A percentile compares a stretch with the other conserved stretches of the same genome.
These are phyloP conservation scores for Coemansia brasiliensis DNA, from an alignment of 192 early-diverging fungal species.

Conservation along the genomic window DNA sequence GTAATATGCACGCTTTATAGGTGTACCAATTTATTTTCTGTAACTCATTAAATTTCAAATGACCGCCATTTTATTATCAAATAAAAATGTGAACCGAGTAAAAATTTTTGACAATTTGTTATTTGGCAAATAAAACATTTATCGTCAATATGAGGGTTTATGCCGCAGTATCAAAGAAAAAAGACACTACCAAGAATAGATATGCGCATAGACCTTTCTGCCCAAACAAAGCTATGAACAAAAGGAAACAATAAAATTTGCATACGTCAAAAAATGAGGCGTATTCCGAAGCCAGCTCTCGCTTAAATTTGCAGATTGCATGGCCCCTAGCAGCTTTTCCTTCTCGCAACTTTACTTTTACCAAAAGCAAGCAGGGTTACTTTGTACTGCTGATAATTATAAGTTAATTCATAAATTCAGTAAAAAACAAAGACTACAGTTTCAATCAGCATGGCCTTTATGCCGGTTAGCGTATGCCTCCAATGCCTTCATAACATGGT, in stretches of 20 bases:
- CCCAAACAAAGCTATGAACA: conserved; percentile 2
- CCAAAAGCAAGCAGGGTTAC: conserved; percentile 3
- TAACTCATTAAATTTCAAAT: background rate
- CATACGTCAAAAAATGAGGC: conserved; percentile 13
- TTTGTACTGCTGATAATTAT: background rate
- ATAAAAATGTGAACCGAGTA: background rate
- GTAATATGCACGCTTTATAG: background rate
- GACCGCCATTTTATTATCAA: conserved; percentile 1
- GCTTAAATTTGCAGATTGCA: conserved; percentile 44
- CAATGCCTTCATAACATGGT: conserved; percentile 35
- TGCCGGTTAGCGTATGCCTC: conserved; percentile 24
- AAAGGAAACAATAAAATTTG: conserved; percentile 6
- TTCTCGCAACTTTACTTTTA: conserved; percentile 3
- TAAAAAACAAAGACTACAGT: background rate
- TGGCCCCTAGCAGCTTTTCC: background rate
- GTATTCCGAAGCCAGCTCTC: conserved; percentile 12
- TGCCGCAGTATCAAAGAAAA: too few species aligned
- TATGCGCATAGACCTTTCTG: background rate
- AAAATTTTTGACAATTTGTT: background rate
- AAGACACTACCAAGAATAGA: background rate
- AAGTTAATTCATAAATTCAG: too few species aligned
- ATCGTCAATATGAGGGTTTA: too few species aligned
- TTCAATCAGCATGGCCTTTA: background rate
- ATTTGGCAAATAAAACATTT: too few species aligned
- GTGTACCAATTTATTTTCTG: background rate